Base-by-base conservation (phyloP, 805 yeast species). In the Grigorovia humatica region DNA sequence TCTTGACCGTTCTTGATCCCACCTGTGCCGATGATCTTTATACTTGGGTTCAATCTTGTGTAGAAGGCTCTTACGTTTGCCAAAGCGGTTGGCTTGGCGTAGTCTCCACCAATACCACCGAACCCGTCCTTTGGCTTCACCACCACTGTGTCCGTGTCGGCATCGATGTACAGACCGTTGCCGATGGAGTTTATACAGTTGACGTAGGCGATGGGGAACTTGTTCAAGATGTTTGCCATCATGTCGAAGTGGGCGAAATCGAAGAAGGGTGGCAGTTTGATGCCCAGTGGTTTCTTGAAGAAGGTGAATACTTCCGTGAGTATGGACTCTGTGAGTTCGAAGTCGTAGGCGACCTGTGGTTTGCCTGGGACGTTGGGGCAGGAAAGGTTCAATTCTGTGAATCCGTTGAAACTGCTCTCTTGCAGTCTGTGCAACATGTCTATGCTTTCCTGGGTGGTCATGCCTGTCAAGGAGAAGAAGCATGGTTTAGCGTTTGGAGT, bases 361-460 rank as follows among this genome's bases (percentile, higher is more conserved):
- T 64, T 62, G 43, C 68, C 68, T 18, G 67, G 66, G n/a, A 64
- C 66, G 45, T 64, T 64, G n/a, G 68, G 68, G 52, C 67, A 64
- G 2, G 68, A 64, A 40, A 63, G 44, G 49, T 64, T 63, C 23
- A 64, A 50, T 50, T 64, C 68, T 2, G 66, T 61, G 30, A 61
- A 49, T 38, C 67, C 68, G 38, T 55, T 48, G 43, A 59, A 64
- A 2, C 54, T 60, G 49, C 64, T 59, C 8, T 59, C 62, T 49
- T 64, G 65, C n/a, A 64, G 51, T 30, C 48, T 59, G 19, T 51
- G 53, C 44, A 64, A 49, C 53, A 63, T 41, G 18, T 51, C 55
- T 35, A 64, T 20, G 47, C 62, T 63, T 41, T 64, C 68, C 20
- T 61, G 58, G 18, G 60, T 51, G 49, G 66, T 61, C 66, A 62